Conservation (phyloP, 805 yeast species). For the Candida boleticola region DNA sequence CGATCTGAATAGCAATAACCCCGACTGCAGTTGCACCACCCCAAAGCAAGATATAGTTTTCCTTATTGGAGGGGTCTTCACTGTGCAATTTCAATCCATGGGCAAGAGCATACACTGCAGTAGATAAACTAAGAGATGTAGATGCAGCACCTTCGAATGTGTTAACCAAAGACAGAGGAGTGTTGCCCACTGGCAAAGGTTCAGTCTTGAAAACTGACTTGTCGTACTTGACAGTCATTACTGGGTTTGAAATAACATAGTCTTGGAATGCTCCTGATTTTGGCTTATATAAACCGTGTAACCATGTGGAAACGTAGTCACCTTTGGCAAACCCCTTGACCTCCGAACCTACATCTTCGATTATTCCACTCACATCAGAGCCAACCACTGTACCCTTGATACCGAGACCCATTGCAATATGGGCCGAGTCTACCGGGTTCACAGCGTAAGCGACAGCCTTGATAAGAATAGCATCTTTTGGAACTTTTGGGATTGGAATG, state of each 20-base stretch:
- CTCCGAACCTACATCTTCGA: constrained; percentile 49
- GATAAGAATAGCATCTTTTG: constrained; percentile 41
- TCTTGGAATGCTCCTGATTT: constrained; percentile 61
- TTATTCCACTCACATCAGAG: constrained; percentile 60
- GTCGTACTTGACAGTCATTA: constrained; percentile 31
- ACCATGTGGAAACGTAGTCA: constrained; percentile 51
- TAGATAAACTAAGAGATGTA: constrained; percentile 51
- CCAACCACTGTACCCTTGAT: constrained; percentile 52
- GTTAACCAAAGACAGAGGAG: constrained; percentile 36
- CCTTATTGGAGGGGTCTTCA: constrained; percentile 9
- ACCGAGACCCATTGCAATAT: constrained; percentile 40
- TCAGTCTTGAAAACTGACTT: constrained; percentile 9
- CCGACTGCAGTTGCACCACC: constrained; percentile 38
- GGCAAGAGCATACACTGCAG: constrained; percentile 43
- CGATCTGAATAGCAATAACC: constrained; percentile 29
- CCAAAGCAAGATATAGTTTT: constrained; percentile 28
- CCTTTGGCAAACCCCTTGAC: constrained; percentile 43
- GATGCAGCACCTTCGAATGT: constrained; percentile 67
- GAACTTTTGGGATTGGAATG: constrained; percentile 32
- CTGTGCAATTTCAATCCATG: constrained; percentile 28
- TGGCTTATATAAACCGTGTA: constrained; percentile 52
- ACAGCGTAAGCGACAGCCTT: constrained; percentile 54
- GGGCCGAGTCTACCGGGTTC: constrained; percentile 75
- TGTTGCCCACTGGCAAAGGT: constrained; percentile 17
- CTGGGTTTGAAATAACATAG: constrained; percentile 42